phyloP scores from a whole-genome alignment of 2,329 filamentous ascomycete genomes.

The Escovopsis weberi region DNA sequence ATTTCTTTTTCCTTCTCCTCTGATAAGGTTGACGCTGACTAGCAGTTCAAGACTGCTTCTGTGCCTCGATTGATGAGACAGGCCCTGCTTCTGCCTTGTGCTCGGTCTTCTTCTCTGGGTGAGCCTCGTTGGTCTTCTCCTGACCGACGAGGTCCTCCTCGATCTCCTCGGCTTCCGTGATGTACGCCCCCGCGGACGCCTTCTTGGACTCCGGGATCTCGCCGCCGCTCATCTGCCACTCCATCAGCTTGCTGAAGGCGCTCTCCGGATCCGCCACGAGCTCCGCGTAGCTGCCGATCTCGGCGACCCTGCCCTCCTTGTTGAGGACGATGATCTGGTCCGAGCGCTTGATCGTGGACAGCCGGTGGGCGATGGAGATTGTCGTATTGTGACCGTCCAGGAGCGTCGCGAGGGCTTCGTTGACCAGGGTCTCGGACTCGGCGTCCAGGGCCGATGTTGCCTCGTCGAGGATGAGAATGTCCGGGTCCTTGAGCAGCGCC shows the following conservation, averaged over 20 bases:
- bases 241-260: conserved; percentile 91
- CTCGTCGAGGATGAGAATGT: conserved; percentile 94
- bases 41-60: conserved; percentile 2
- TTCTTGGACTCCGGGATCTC: conserved; percentile 37
- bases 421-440: conserved; percentile 92
- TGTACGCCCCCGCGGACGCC: conserved; percentile 21
- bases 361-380: conserved; percentile 89
- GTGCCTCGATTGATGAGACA: conserved; percentile 1
- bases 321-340: conserved; percentile 89
- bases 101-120: conserved; percentile 14
- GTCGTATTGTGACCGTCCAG: conserved; percentile 85
- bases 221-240: conserved; percentile 91
- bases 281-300: conserved; percentile 71
- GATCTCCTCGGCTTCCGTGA: conserved; percentile 38
- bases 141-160: conserved; percentile 28
- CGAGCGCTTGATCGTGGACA: conserved; percentile 92
- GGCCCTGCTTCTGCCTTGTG: conserved; percentile 1
- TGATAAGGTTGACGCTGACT: too few relatives aligned
- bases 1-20: too few relatives aligned
- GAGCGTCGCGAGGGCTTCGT: conserved; percentile 69
- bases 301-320: conserved; percentile 74
- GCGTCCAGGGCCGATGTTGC: conserved; percentile 91
- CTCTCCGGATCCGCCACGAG: conserved; percentile 61
- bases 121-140: conserved; percentile 9
- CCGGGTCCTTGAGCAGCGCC: conserved; percentile 85